Base-by-base conservation (phyloP, 345 rosid species). In the Citrus trifoliata region DNA sequence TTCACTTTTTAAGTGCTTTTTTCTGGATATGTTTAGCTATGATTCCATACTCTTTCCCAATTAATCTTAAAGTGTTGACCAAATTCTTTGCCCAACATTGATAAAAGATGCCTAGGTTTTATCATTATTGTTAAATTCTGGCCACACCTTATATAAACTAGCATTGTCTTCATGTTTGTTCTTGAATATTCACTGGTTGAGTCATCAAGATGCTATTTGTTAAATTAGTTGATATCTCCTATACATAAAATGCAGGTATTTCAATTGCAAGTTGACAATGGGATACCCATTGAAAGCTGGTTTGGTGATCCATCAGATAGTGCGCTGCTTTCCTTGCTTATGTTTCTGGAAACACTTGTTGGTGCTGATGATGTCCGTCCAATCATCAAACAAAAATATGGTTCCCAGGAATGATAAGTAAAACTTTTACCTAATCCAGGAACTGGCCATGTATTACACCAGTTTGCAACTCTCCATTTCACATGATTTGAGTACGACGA, bases 221-320 rank as follows among this genome's bases (percentile, higher is more conserved):
- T 16, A 46, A 75, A 62, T 59, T 13, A 42, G 10, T 61, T 8
- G 60, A 12, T 63, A 46, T 75, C 13, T 10, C 24, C 16, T 13
- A 2, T 14, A 8, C 60, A 46, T 53, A 76, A 76, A 76, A 55
- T 67, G 68, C 74, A 77, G 80, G 74, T 60, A 37, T 77, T 77
- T 62, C 75, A 77, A 24, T 40, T 77, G 48, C 74, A 77, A 40
- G 80, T 77, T 27, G 80, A 77, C 55, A 77, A 77, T 19, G 80
- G 80, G 32, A 77, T 69, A 77, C 80, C 74, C 53, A 77, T 77
- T 14, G 67, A 77, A 37, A 77, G 80, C 60, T 77, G 80, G 80
- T 77, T 77, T 59, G 68, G 75, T 68, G 80, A 77, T 60, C 80
- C 74, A 69, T 77, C 80, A 27, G 80, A 77, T 24, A 69, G 80